Conservation (phyloP, 2,329 filamentous ascomycete species). For the Ramularia collo-cygni region DNA sequence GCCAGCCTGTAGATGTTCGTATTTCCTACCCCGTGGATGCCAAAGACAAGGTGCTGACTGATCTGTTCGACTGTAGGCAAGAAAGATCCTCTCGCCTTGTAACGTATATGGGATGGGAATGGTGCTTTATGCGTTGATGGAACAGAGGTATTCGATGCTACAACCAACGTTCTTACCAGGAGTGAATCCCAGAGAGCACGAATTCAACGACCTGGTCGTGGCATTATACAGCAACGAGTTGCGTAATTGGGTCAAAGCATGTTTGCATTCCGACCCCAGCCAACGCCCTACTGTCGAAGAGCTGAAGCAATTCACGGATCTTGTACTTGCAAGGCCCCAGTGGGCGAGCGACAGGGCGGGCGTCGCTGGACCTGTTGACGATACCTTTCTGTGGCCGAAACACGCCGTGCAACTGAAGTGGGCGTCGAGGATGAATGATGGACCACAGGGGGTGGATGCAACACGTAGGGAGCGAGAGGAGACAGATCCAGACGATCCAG, state of each 20-base stretch:
- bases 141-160: not conserved
- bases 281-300: constrained; percentile 4
- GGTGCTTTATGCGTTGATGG: constrained; percentile 6
- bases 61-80: no score
- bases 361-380: not conserved
- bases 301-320: no score
- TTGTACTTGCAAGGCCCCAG: no score
- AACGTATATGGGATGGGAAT: constrained; percentile 15
- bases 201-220: not conserved
- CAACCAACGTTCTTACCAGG: constrained; percentile 8
- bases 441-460: not conserved
- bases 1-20: no score
- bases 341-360: not conserved
- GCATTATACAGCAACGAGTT: not conserved
- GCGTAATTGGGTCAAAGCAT: constrained; percentile 6
- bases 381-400: constrained; percentile 2
- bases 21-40: no score
- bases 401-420: not conserved
- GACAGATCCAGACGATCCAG: no score
- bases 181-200: not conserved
- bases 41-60: no score
- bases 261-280: constrained; percentile 4
- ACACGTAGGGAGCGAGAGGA: not conserved
- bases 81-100: constrained; percentile 9
- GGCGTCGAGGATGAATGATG: not conserved